These are phyloP conservation scores for Aspergillus sp. DNA, from an alignment of 2,329 filamentous ascomycete genomes.

Conservation along the genomic window DNA sequence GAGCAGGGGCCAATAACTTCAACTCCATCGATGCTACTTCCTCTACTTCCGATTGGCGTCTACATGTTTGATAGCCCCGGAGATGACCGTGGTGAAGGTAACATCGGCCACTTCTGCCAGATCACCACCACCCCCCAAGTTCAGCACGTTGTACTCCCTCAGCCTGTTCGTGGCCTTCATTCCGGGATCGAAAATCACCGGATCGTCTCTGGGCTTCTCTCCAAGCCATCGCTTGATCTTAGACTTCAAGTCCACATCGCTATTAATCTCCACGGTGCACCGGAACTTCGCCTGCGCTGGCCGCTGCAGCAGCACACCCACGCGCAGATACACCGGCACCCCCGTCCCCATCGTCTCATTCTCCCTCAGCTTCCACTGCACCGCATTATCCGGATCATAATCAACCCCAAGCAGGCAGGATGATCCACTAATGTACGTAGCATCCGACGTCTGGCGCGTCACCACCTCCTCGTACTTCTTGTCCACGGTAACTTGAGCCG, in stretches of 20 bases:
- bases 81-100: background rate
- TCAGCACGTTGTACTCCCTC: background rate
- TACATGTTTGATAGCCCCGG: background rate
- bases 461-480: background rate
- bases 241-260: background rate
- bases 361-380: background rate
- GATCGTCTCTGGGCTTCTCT: background rate
- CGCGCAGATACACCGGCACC: background rate
- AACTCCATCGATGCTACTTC: background rate
- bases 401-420: background rate
- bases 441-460: background rate
- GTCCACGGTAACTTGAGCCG: background rate
- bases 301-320: background rate
- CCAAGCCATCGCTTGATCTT: background rate
- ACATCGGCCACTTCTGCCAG: background rate
- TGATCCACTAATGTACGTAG: background rate
- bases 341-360: background rate
- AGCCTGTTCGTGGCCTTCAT: background rate
- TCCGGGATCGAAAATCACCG: background rate
- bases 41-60: background rate
- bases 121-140: background rate
- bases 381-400: background rate
- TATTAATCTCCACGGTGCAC: background rate
- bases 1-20: too few species aligned
- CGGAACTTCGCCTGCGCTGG: background rate